Evolutionary conservation across 2,329 filamentous ascomycete species (phyloP), one percentile per base, ranked within the genome.

Genomic region (Coniochaeta ligniaria): DNA sequence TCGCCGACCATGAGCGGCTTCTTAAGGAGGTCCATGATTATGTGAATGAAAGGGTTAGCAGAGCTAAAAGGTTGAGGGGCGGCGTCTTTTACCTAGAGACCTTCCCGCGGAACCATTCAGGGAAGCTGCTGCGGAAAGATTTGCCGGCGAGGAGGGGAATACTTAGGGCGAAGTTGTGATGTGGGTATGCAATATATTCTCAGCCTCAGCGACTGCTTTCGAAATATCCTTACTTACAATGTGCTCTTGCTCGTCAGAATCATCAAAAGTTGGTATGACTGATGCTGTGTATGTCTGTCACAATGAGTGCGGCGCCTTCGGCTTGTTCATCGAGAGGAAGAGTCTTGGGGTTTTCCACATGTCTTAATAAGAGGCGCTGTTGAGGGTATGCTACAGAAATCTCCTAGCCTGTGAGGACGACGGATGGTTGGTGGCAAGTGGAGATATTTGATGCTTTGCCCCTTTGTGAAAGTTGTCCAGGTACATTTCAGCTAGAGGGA

Each of bases 1-100:
- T 17, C 12, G 58, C 47, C 4, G 43, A 35, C 28, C 55, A 14
- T 31, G 28, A 57, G 20, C 58, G 8, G 16, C 38, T 64, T 1
- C 41, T 68, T 3, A 60, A 55, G 22, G 61, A 68, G 14, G 66
- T 73, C 31, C 59, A 59, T 14, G 26, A 63, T 8, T 67, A 68
- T 60, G 68, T 70, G 4, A 67, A 73, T 58, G 43, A 60, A 8
- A 67, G 67, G 28, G 71, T 73, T 0, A 65, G 68, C 9, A 57
- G 67, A 4, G 72, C 71, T 59, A 73, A 73, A 61, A 68, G 63
- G 58, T 64, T 72, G 16, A 63, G 70, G 26, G 69, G 68, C 58
- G 65, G 63, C 3, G 57, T 73, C 6, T 63, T 69, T 11, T 38
- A 63, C 20, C 60, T 72, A n/a, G 59, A 68, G 11, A 52, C 62